A percentile compares a stretch with the other conserved stretches of the same genome.
Conservation (phyloP, 345 rosid species). For the Ceriops decandra region DNA sequence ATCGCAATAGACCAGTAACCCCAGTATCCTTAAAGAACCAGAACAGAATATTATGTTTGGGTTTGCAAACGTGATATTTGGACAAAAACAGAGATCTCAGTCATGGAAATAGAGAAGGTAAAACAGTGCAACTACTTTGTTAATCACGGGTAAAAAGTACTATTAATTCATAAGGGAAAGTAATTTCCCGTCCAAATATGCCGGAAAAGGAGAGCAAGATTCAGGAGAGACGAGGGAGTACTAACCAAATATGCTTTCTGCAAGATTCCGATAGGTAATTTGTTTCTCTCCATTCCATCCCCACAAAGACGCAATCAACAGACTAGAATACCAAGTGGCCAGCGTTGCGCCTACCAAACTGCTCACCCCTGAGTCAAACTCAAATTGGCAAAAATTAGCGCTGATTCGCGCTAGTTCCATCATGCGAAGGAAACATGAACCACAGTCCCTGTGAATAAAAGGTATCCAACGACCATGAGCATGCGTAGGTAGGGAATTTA, state of each 20-base stretch:
- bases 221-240: not conserved
- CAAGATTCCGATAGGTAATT: slow-evolving; percentile 46
- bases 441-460: not conserved
- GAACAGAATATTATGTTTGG: slow-evolving; percentile 5
- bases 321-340: slow-evolving; percentile 49
- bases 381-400: not conserved
- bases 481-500: not conserved
- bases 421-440: not conserved
- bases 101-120: too few relatives aligned
- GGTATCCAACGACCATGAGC: not conserved
- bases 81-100: too few relatives aligned
- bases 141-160: too few relatives aligned
- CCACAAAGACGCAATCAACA: slow-evolving; percentile 48
- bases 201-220: not conserved
- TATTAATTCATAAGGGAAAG: too few relatives aligned
- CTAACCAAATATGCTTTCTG: slow-evolving; percentile 48
- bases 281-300: slow-evolving; percentile 51
- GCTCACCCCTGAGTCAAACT: slow-evolving; percentile 33
- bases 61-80: too few relatives aligned
- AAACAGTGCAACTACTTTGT: too few relatives aligned
- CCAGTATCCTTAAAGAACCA: slow-evolving; percentile 43
- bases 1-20: slow-evolving; percentile 49
- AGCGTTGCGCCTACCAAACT: slow-evolving; percentile 46
- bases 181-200: not conserved
- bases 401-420: not conserved